Evolutionary conservation across 352 stramenopile genomes (phyloP).

Genomic region (Phytophthora agathidicida): DNA sequence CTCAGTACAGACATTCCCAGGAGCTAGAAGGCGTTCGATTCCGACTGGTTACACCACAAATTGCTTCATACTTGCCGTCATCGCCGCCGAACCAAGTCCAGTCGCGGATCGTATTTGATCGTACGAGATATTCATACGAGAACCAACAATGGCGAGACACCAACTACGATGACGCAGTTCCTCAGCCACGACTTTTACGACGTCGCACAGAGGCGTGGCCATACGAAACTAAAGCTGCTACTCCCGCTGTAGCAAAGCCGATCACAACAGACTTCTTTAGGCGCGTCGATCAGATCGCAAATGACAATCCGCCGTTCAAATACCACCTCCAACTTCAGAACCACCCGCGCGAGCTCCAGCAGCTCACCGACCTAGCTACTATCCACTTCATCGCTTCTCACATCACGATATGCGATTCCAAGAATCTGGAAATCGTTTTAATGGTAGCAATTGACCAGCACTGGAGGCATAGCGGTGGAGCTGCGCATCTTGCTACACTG

Average conservation of each 20-base stretch:
- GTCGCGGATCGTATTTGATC: constrained; percentile 11
- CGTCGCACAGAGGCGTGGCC: too few relatives aligned
- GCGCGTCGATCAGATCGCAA: too few relatives aligned
- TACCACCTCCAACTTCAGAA: too few relatives aligned
- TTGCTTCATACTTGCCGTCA: background rate
- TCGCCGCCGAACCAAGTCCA: constrained; percentile 1
- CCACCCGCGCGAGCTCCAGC: background rate
- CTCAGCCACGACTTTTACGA: too few relatives aligned
- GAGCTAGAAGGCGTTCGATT: constrained; percentile 4
- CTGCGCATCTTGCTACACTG: background rate
- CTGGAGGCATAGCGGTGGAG: background rate
- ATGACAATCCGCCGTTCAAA: too few relatives aligned
- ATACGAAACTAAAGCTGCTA: too few relatives aligned
- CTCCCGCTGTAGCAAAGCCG: too few relatives aligned
- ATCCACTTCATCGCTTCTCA: constrained; percentile 12
- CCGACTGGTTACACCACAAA: background rate
- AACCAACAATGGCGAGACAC: too few relatives aligned
- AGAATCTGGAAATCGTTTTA: background rate
- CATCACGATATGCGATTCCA: background rate
- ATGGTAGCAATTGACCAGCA: background rate
- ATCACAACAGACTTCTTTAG: too few relatives aligned
- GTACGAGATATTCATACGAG: too few relatives aligned
- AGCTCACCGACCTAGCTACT: constrained; percentile 12
- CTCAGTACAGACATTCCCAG: background rate
- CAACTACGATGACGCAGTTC: too few relatives aligned